Base-by-base conservation (phyloP, 2,329 filamentous ascomycete genomes). In the Harringtonia lauricola region DNA sequence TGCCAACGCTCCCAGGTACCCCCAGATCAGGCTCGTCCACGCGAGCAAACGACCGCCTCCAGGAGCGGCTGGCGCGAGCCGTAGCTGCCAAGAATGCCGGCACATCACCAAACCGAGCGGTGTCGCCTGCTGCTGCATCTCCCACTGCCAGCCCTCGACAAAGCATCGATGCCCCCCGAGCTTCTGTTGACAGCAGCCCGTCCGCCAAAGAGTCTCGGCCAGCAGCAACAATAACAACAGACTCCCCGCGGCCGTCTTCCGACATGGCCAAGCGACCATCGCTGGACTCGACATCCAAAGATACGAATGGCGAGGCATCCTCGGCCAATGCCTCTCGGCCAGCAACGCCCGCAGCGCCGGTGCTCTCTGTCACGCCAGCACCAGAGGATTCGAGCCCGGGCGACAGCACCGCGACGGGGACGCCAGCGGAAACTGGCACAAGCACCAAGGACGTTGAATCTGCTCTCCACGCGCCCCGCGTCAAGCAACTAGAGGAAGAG, bases 11-110 rank as follows among this genome's bases (percentile, higher is more conserved):
- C 30, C 51, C 39, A 68, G 66, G 59, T 47, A 63, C 72, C 43
- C 79, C 82, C 41, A 74, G 82, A 56, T 73, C 81, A 19, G 83
- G 83, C 6, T 77, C 74, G 35, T 76, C 71, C 49, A 74, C 57
- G 36, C 67, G 78, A 51, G 68, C 75, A 48, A 92, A 87, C 62
- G 88, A 94, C 54, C 79, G 88, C 42, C 69, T 98, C 36, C 89
- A 95, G 58, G 89, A 95, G 59, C 76, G 88, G 49, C 71, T 98
- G 47, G 90, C 90, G 26, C 86, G 86, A 57, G 92, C 89, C 26
- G 78, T 95, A 55, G 86, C 82, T 3, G 82, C 82, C 47, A 86
- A 83, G 56, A 75, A 72, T 29, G 48, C 42, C 24, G 47, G 55
- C n/a, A n/a, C 30, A 17, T 38, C 41, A 10, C 24, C 24, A 26